Evolutionary conservation across 75 land plant species (phyloP).

Genomic region (Chamaecyparis obtusa): DNA sequence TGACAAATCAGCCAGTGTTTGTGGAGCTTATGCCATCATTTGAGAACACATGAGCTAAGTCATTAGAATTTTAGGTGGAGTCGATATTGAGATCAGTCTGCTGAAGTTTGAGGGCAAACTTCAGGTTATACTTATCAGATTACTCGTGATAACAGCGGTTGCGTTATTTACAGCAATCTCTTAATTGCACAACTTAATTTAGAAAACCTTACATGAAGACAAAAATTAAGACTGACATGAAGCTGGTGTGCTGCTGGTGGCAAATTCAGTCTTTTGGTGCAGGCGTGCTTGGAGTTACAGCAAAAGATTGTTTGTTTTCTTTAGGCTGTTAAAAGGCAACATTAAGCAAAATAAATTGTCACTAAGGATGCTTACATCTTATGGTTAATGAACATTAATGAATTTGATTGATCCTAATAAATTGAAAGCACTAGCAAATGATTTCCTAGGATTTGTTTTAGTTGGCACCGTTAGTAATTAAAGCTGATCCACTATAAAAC

Average conservation of each 20-base stretch:
- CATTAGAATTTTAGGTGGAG: conserved; percentile 11
- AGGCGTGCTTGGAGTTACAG: neutral
- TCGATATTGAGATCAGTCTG: neutral
- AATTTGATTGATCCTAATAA: neutral
- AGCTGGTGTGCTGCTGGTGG: neutral
- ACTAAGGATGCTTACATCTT: neutral
- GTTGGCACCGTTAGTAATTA: neutral
- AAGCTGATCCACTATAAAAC: neutral
- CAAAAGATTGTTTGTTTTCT: neutral
- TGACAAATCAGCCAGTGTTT: neutral
- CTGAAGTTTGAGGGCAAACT: conserved; percentile 8
- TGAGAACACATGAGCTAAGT: neutral
- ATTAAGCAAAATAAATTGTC: neutral
- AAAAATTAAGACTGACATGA: neutral
- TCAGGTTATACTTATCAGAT: neutral
- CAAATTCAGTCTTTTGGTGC: neutral
- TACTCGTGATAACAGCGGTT: neutral
- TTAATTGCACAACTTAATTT: neutral
- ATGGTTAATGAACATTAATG: neutral
- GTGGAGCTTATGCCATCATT: neutral
- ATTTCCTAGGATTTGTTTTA: neutral
- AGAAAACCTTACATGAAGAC: neutral
- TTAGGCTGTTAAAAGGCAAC: neutral
- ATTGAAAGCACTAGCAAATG: neutral
- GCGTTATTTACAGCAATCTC: neutral